Evolutionary conservation across 129 eudicot genomes (phyloP), one percentile per base, ranked within the genome.

Genomic region (Lonicera japonica): DNA sequence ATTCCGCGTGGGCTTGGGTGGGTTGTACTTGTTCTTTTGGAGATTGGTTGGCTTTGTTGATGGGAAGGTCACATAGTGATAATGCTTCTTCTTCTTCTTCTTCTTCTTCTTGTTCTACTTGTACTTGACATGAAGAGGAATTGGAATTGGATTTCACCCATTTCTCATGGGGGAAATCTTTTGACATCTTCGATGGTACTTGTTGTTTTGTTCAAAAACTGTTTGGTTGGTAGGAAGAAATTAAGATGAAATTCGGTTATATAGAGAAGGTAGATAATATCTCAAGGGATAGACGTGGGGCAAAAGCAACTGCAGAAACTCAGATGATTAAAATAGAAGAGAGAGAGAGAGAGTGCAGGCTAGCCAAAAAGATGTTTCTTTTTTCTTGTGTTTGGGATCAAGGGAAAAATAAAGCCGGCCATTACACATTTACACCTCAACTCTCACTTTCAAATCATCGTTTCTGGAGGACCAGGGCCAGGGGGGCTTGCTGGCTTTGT

Each of bases 31-130:
- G 34, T 20, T 79, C 73, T 4, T 65, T 59, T 29, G 15, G 20
- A 15, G 60, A 25, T 1, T 72, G 23, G n/a, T 73, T 58, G 15
- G 58, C 53, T 56, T 61, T 64, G 54, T 72, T 64, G 29, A 70
- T 70, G 39, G 98, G 95, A 68, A 91, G 88, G 68, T 87, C 96
- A 56, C 86, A 82, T 6, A 91, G 84, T 0, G 95, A 82, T 36
- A 87, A 66, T 5, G 90, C 64, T 72, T 85, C 96, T 75, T 85
- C 97, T 29, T 77, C 75, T 14, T 75, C 84, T 24, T 76, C 79
- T 0, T 81, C 83, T 11, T 75, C 63, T 43, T 61, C 71, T 17
- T 40, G 41, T 21, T 71, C 78, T 1, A 64, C 52, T 13, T 68
- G 62, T 11, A 10, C 1, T 43, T 43, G 50, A 8, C 8, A 2